These are phyloP conservation scores for Xylaria polymorpha DNA, from an alignment of 2,329 filamentous ascomycete genomes.

Conservation along the genomic window DNA sequence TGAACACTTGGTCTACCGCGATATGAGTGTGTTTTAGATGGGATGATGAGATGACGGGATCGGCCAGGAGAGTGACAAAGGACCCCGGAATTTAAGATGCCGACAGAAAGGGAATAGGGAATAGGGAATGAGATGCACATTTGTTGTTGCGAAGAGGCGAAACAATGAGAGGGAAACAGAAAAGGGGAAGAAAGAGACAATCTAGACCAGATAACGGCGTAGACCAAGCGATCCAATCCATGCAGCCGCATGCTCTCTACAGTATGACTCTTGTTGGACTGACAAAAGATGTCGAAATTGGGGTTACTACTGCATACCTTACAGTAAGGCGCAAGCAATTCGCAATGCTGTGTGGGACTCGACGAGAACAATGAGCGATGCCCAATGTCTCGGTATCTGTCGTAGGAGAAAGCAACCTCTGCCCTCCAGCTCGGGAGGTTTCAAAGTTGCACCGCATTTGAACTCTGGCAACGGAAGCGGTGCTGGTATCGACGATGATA, in stretches of 20 bases:
- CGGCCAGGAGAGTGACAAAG: conserved; percentile 11
- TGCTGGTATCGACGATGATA: conserved; percentile 22
- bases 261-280: not conserved
- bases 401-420: not conserved
- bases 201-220: not conserved
- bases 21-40: conserved; percentile 1
- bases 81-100: conserved; percentile 1
- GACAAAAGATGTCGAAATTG: conserved; percentile 1
- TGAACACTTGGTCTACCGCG: not conserved
- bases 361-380: conserved; percentile 21
- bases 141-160: not conserved
- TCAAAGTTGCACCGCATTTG: conserved; percentile 17
- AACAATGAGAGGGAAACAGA: conserved; percentile 3
- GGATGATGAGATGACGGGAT: conserved; percentile 6
- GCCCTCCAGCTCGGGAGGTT: conserved; percentile 8
- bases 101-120: conserved; percentile 17
- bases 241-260: not conserved
- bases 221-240: not conserved
- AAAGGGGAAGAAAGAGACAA: not conserved
- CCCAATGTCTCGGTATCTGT: conserved; percentile 9
- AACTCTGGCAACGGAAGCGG: conserved; percentile 20
- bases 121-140: conserved; percentile 7
- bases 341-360: conserved; percentile 10
- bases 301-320: not conserved
- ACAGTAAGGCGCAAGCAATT: not conserved